These are phyloP conservation scores for Rhizopogon salebrosus DNA, from an alignment of 768 basidiomycete genomes.

Conservation along the genomic window DNA sequence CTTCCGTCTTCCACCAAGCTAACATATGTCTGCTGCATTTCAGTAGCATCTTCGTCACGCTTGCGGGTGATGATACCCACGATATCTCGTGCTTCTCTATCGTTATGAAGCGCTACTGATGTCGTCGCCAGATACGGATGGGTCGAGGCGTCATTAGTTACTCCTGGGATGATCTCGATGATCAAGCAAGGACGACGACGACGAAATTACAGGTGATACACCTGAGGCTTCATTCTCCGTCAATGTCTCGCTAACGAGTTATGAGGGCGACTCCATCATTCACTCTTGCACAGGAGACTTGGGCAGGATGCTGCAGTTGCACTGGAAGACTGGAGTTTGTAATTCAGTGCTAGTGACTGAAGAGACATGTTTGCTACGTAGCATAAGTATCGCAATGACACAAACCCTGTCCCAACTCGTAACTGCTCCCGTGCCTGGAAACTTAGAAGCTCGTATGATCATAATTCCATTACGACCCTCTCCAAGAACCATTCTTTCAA, in stretches of 20 bases:
- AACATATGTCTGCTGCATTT: slow-evolving; percentile 74
- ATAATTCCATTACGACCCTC: not conserved
- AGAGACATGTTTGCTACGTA: too few relatives aligned
- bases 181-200: slow-evolving; percentile 41
- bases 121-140: slow-evolving; percentile 51
- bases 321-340: too few relatives aligned
- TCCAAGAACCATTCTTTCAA: not conserved
- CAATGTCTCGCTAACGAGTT: too few relatives aligned
- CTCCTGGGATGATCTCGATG: slow-evolving; percentile 28
- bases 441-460: slow-evolving; percentile 2
- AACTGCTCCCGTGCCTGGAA: too few relatives aligned
- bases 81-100: slow-evolving; percentile 48
- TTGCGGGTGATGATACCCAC: slow-evolving; percentile 57
- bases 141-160: too few relatives aligned
- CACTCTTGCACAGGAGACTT: too few relatives aligned
- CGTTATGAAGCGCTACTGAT: slow-evolving; percentile 54
- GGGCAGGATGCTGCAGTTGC: too few relatives aligned
- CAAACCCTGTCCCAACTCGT: slow-evolving; percentile 12
- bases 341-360: too few relatives aligned
- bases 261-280: too few relatives aligned
- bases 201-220: slow-evolving; percentile 8
- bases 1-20: slow-evolving; percentile 56
- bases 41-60: slow-evolving; percentile 54
- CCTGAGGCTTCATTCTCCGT: slow-evolving; percentile 34
- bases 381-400: slow-evolving; percentile 37